Conservation (phyloP, 305 asterid genomes). For the Striga hermonthica region DNA sequence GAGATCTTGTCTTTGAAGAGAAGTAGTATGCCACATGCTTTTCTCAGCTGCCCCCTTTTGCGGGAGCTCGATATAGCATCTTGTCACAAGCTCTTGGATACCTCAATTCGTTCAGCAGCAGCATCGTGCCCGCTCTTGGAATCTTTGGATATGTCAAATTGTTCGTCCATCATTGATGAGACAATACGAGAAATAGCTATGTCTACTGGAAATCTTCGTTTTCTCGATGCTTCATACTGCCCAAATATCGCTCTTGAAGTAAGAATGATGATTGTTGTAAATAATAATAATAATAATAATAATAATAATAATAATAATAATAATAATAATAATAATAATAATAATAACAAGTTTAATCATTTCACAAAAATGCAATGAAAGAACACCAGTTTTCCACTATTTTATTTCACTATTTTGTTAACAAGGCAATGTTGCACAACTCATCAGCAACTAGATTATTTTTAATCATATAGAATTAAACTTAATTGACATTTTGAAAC, state of each 20-base stretch:
- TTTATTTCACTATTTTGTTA: no score
- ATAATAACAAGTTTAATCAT: no score
- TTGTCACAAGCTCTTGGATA: constrained; percentile 80
- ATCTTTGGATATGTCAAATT: constrained; percentile 73
- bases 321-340: no score
- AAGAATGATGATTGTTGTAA: constrained; percentile 6
- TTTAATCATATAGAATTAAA: no score
- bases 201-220: constrained; percentile 57
- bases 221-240: constrained; percentile 79
- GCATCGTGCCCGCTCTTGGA: constrained; percentile 71
- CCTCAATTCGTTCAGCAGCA: constrained; percentile 73
- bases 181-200: constrained; percentile 64
- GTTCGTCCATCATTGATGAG: constrained; percentile 77
- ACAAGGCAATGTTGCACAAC: no score
- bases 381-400: no score
- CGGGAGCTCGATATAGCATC: constrained; percentile 71
- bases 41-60: constrained; percentile 61
- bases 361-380: no score
- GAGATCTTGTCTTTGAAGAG: constrained; percentile 70
- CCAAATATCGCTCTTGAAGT: constrained; percentile 81
- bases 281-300: no score
- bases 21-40: constrained; percentile 74
- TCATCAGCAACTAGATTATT: no score
- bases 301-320: no score
- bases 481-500: constrained; percentile 11